Conservation (phyloP, 1,284 basidiomycete genomes). For the Anthracocystis walkeri region DNA sequence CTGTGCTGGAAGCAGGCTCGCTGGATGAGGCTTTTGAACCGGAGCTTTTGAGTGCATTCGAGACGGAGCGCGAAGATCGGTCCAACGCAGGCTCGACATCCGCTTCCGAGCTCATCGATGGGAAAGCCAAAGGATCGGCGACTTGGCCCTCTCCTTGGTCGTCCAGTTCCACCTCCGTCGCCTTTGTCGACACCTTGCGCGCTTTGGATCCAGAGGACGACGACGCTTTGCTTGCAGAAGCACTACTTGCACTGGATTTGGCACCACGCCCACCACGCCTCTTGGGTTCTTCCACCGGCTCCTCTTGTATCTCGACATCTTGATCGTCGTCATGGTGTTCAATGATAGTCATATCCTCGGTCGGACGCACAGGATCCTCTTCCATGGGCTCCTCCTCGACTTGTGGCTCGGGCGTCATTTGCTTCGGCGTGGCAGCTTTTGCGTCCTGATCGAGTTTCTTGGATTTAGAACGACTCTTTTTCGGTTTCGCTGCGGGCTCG, state of each 20-base stretch:
- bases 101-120: constrained; percentile 32
- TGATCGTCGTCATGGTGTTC: constrained; percentile 21
- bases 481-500: constrained; percentile 16
- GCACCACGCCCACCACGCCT: constrained; percentile 19
- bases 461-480: constrained; percentile 37
- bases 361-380: constrained; percentile 11
- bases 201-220: constrained; percentile 12
- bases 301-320: constrained; percentile 8
- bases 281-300: constrained; percentile 31
- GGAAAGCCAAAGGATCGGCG: constrained; percentile 19
- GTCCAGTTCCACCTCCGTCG: background rate
- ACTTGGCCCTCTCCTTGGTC: constrained; percentile 2
- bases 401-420: constrained; percentile 9
- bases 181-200: constrained; percentile 25
- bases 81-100: constrained; percentile 5
- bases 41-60: constrained; percentile 3
- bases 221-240: constrained; percentile 11
- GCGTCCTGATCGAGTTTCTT: constrained; percentile 38
- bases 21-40: background rate
- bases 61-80: constrained; percentile 21
- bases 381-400: constrained; percentile 7
- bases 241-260: constrained; percentile 14
- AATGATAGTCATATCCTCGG: constrained; percentile 29
- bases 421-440: constrained; percentile 1
- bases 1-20: background rate